Percentiles rank a stretch among this genome's conserved stretches.
Evolutionary conservation across 192 early-diverging fungal species (phyloP).

Genomic region (Phycomyces blakesleeanus): DNA sequence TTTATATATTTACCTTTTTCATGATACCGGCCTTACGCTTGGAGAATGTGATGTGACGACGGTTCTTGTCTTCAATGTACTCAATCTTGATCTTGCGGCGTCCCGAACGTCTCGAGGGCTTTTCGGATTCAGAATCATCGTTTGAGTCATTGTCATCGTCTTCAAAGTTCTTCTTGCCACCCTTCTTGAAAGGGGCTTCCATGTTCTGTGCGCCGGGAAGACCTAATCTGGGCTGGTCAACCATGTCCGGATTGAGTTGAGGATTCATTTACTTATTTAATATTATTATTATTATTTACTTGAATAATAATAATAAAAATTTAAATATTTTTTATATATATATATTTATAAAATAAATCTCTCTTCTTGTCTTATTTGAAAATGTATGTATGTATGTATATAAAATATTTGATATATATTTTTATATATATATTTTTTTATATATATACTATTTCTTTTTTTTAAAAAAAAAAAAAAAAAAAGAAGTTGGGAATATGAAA

Average conservation of each 20-base stretch:
- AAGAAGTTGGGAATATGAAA: no score
- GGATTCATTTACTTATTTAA: no score
- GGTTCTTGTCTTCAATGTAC: constrained; percentile 87
- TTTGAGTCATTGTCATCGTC: constrained; percentile 47
- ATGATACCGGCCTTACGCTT: constrained; percentile 95
- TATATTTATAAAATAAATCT: no score
- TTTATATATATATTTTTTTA: no score
- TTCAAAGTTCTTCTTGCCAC: constrained; percentile 7
- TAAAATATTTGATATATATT: no score
- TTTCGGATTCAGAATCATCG: constrained; percentile 57
- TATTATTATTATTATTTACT: no score
- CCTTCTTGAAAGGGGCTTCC: constrained; percentile 1
- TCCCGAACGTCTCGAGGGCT: constrained; percentile 64
- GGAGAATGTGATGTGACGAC: constrained; percentile 89
- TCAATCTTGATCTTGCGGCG: constrained; percentile 94
- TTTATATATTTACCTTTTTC: constrained; percentile 73
- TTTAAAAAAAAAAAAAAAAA: no score
- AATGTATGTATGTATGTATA: no score
- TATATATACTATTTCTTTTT: no score
- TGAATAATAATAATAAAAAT: no score
- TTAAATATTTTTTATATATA: no score
- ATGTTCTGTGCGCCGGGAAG: not conserved
- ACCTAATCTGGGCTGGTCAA: constrained; percentile 4
- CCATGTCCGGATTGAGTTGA: constrained; percentile 15
- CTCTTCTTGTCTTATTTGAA: no score